Evolutionary conservation across 2,329 filamentous ascomycete genomes (phyloP).

Genomic region (Huntiella savannae): DNA sequence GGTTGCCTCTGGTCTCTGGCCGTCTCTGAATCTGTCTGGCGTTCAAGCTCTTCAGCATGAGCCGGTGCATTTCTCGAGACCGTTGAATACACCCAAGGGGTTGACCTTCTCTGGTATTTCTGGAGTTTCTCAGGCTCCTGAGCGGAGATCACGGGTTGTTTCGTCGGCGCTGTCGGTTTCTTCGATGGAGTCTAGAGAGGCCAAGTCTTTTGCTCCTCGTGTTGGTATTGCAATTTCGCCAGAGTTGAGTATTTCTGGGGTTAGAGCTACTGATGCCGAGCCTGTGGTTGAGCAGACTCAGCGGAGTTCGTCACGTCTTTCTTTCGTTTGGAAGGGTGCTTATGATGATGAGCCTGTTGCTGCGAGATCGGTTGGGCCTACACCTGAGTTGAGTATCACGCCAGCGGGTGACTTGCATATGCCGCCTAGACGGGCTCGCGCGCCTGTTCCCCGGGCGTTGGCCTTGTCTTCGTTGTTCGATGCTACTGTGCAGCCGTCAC

Average conservation of each 20-base stretch:
- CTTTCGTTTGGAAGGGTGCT: not conserved
- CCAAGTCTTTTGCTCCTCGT: slow-evolving; percentile 13
- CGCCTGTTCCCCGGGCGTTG: slow-evolving; percentile 2
- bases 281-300: not conserved
- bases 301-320: not conserved
- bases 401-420: slow-evolving; percentile 2
- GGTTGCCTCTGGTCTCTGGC: slow-evolving; percentile 11
- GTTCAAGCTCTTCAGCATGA: slow-evolving; percentile 8
- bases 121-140: slow-evolving; percentile 11
- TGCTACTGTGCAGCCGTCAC: slow-evolving; percentile 4
- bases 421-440: not conserved
- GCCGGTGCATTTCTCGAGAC: slow-evolving; percentile 3
- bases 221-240: slow-evolving; percentile 1
- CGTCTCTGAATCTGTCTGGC: not conserved
- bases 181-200: slow-evolving; percentile 13
- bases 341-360: slow-evolving; percentile 9
- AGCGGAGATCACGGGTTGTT: slow-evolving; percentile 6
- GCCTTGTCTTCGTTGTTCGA: slow-evolving; percentile 7
- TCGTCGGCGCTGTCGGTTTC: slow-evolving; percentile 13
- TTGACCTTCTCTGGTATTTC: slow-evolving; percentile 3
- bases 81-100: not conserved
- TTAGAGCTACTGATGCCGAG: not conserved
- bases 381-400: slow-evolving; percentile 3
- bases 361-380: not conserved
- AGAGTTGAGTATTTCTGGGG: slow-evolving; percentile 1